phyloP scores from a whole-genome alignment of 2,329 filamentous ascomycete genomes.

The Diplodia mutila region DNA sequence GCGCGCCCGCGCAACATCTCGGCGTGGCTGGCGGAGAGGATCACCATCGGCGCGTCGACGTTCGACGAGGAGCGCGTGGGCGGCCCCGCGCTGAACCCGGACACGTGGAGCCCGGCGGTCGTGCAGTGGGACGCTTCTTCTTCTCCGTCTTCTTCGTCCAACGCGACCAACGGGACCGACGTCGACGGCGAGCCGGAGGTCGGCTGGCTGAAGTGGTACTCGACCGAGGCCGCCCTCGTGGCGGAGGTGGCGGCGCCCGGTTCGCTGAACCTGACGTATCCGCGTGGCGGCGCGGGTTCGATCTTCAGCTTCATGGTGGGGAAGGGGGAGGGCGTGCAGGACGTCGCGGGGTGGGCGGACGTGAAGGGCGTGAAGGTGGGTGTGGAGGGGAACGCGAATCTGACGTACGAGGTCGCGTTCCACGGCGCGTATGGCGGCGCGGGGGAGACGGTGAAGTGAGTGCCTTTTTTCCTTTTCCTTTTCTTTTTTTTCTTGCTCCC shows the following conservation, averaged over 20 bases:
- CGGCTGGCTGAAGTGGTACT: conserved; percentile 40
- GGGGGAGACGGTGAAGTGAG: conserved; percentile 44
- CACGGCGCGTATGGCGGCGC: conserved; percentile 47
- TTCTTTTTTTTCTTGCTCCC: too few relatives aligned
- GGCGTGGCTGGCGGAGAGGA: conserved; percentile 59
- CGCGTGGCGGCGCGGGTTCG: conserved; percentile 53
- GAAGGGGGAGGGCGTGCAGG: conserved; percentile 51
- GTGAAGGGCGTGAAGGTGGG: conserved; percentile 53
- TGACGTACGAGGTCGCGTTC: conserved; percentile 48
- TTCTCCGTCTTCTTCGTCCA: too few relatives aligned
- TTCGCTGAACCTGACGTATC: conserved; percentile 58
- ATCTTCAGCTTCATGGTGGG: conserved; percentile 57
- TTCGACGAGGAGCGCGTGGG: conserved; percentile 61
- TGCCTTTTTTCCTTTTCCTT: conserved; percentile 18
- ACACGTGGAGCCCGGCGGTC: conserved; percentile 62
- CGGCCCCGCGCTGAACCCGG: conserved; percentile 56
- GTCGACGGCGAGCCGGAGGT: conserved; percentile 41
- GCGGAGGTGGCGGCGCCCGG: conserved; percentile 42
- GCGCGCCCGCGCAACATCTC: conserved; percentile 61
- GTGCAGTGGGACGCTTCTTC: conserved; percentile 57
- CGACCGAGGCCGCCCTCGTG: conserved; percentile 47
- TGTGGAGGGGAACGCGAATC: conserved; percentile 51
- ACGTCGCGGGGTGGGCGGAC: conserved; percentile 53
- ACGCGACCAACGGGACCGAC: too few relatives aligned
- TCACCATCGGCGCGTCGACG: conserved; percentile 65